Percentiles rank a stretch among this genome's conserved stretches.
These are phyloP conservation scores for Dendryphion nanum DNA, from an alignment of 2,329 filamentous ascomycete species.

Conservation along the genomic window DNA sequence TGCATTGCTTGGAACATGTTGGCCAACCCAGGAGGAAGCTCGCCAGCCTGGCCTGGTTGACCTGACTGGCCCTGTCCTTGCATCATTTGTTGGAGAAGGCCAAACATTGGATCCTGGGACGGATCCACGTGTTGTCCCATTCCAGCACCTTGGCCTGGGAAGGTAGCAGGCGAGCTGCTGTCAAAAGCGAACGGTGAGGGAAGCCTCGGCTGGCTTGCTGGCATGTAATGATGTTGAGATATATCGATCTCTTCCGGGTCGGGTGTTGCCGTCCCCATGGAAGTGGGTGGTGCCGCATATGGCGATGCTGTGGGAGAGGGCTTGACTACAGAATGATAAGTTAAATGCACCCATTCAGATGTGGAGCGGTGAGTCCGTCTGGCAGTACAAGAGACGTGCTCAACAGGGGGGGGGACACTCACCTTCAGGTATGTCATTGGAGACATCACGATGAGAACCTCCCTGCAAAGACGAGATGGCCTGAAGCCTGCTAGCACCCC, in stretches of 20 bases:
- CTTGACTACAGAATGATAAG: constrained; percentile 20
- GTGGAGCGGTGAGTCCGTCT: background rate
- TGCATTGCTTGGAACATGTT: constrained; percentile 48
- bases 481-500: constrained; percentile 67
- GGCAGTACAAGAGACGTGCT: constrained; percentile 1
- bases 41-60: constrained; percentile 26
- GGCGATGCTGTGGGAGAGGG: constrained; percentile 13
- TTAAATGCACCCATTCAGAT: background rate
- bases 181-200: constrained; percentile 35
- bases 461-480: constrained; percentile 70
- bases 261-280: constrained; percentile 33
- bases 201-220: constrained; percentile 46
- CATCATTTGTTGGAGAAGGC: constrained; percentile 75
- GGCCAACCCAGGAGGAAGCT: constrained; percentile 42
- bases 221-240: constrained; percentile 68
- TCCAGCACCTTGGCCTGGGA: constrained; percentile 17
- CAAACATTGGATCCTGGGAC: constrained; percentile 66
- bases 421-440: constrained; percentile 37
- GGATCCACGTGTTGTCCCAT: constrained; percentile 18
- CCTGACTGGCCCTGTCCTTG: constrained; percentile 35
- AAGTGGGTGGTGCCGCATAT: constrained; percentile 12
- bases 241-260: constrained; percentile 76
- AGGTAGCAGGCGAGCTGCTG: constrained; percentile 16
- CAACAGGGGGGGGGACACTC: constrained; percentile 15
- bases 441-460: constrained; percentile 42